These are phyloP conservation scores for Cladophialophora immunda DNA, from an alignment of 2,329 filamentous ascomycete genomes.

Conservation along the genomic window DNA sequence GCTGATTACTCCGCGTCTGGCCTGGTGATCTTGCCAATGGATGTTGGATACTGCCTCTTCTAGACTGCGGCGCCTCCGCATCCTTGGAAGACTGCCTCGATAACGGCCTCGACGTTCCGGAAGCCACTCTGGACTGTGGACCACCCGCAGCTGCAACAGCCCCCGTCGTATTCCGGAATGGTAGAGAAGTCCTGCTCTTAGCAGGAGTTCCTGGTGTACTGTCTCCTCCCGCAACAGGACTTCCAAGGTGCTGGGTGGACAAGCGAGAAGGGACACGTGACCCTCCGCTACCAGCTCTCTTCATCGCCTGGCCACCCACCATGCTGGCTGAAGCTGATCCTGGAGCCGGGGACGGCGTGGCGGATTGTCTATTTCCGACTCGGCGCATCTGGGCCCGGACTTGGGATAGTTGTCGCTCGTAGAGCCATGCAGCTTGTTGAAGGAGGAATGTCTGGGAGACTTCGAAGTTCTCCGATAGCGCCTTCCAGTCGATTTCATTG, in stretches of 20 bases:
- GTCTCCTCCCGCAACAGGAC: slow-evolving; percentile 31
- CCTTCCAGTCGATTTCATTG: slow-evolving; percentile 82
- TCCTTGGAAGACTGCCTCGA: slow-evolving; percentile 39
- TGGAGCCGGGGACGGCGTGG: slow-evolving; percentile 52
- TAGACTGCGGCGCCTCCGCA: slow-evolving; percentile 35
- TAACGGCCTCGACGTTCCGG: slow-evolving; percentile 33
- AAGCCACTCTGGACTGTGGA: slow-evolving; percentile 25
- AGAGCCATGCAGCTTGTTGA: slow-evolving; percentile 92
- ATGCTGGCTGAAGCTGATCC: slow-evolving; percentile 55
- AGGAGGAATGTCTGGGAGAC: slow-evolving; percentile 89
- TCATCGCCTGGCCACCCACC: slow-evolving; percentile 48
- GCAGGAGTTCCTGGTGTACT: slow-evolving; percentile 38
- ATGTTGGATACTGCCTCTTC: slow-evolving; percentile 40
- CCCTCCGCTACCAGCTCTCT: slow-evolving; percentile 45
- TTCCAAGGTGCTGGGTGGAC: slow-evolving; percentile 40
- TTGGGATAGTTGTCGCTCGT: slow-evolving; percentile 88
- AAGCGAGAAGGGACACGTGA: slow-evolving; percentile 52
- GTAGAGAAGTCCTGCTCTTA: slow-evolving; percentile 38
- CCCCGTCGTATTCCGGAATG: slow-evolving; percentile 30
- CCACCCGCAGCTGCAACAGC: slow-evolving; percentile 7
- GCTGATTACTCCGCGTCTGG: slow-evolving; percentile 28
- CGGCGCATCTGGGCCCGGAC: slow-evolving; percentile 90
- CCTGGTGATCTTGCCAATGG: slow-evolving; percentile 37
- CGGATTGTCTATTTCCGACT: slow-evolving; percentile 52
- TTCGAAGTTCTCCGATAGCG: slow-evolving; percentile 73